Conservation (phyloP, 176 grass and related monocot genomes). For the Eleusine indica region DNA sequence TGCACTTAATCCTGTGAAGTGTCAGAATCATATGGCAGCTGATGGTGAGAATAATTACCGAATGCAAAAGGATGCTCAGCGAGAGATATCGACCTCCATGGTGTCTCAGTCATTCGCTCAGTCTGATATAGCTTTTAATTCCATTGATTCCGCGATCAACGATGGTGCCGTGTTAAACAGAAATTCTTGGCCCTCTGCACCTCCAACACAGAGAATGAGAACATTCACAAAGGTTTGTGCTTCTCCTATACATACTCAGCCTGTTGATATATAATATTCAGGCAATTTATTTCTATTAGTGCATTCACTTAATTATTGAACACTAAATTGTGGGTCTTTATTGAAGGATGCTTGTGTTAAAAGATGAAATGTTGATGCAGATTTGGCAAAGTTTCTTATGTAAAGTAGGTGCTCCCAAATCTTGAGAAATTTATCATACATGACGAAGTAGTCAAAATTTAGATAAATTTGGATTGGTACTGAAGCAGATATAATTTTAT, state of each 20-base stretch:
- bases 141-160: slow-evolving; percentile 93
- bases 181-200: slow-evolving; percentile 66
- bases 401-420: not conserved
- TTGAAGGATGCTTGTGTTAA: not conserved
- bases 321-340: not conserved
- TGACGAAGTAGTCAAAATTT: not conserved
- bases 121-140: slow-evolving; percentile 92
- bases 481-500: slow-evolving; percentile 7
- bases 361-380: slow-evolving; percentile 5
- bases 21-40: slow-evolving; percentile 67
- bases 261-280: slow-evolving; percentile 13
- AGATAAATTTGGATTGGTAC: not conserved
- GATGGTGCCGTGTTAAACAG: slow-evolving; percentile 79
- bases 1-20: slow-evolving; percentile 66
- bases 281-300: slow-evolving; percentile 21
- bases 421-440: not conserved
- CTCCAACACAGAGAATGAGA: slow-evolving; percentile 72
- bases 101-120: slow-evolving; percentile 97
- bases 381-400: slow-evolving; percentile 1
- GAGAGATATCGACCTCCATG: slow-evolving; percentile 96
- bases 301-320: slow-evolving; percentile 22
- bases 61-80: slow-evolving; percentile 74
- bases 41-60: slow-evolving; percentile 70
- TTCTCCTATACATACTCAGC: slow-evolving; percentile 29
- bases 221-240: slow-evolving; percentile 92